Conservation (phyloP, 768 basidiomycete genomes). For the Xerocomellus intermedius region DNA sequence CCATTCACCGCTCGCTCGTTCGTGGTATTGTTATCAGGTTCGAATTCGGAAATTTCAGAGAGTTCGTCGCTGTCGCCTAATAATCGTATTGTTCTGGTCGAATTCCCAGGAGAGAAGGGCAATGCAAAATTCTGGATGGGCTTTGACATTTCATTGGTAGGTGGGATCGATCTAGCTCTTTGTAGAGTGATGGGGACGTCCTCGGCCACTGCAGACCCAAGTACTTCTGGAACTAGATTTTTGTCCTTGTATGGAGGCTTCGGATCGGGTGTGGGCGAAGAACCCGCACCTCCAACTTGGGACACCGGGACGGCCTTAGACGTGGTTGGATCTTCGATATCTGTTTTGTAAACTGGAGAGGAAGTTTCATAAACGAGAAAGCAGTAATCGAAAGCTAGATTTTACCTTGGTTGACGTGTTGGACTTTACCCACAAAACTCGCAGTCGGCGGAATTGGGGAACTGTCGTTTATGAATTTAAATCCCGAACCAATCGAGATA, state of each 20-base stretch:
- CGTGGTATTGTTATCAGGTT: slow-evolving; percentile 3
- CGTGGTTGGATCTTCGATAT: slow-evolving; percentile 15
- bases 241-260: neutral
- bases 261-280: neutral
- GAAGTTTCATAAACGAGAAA: neutral
- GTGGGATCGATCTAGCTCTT: neutral
- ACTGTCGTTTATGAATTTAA: slow-evolving; percentile 22
- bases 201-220: neutral
- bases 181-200: neutral
- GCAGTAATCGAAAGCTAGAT: neutral
- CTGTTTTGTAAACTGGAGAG: slow-evolving; percentile 29
- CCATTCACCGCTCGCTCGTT: neutral
- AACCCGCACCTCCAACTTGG: neutral
- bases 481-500: slow-evolving; percentile 28
- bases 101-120: neutral
- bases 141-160: neutral
- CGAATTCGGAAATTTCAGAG: slow-evolving; percentile 36
- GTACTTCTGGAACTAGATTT: neutral
- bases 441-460: slow-evolving; percentile 22
- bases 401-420: slow-evolving; percentile 31
- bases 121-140: neutral
- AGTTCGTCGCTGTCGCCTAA: slow-evolving; percentile 24
- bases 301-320: neutral
- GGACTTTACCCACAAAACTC: slow-evolving; percentile 34
- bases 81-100: neutral